Conservation (phyloP, 345 rosid species). For the Salix exigua region DNA sequence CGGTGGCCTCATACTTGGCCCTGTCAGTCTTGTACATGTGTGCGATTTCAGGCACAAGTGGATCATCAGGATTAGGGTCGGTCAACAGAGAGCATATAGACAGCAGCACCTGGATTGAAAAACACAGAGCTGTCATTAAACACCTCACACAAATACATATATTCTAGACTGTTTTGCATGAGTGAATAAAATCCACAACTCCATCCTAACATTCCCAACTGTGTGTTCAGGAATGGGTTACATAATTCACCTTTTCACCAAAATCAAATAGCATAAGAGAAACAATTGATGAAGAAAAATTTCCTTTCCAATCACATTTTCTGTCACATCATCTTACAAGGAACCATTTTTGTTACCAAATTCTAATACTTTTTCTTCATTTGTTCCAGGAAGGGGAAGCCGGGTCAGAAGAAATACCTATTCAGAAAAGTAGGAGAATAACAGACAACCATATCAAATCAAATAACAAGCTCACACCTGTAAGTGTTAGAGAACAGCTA, state of each 20-base stretch:
- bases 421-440: background rate
- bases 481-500: background rate
- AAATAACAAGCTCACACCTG: background rate
- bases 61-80: slow-evolving; percentile 24
- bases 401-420: background rate
- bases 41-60: slow-evolving; percentile 25
- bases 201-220: no score
- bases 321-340: background rate
- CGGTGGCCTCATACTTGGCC: slow-evolving; percentile 23
- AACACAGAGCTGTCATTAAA: background rate
- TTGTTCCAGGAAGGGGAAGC: background rate
- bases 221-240: no score
- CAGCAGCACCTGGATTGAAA: slow-evolving; percentile 13
- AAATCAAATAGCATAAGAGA: background rate
- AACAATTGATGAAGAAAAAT: background rate
- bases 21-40: slow-evolving; percentile 23
- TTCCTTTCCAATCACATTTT: background rate
- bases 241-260: background rate
- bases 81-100: slow-evolving; percentile 20
- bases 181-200: no score
- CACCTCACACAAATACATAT: no score
- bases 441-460: background rate
- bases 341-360: no score
- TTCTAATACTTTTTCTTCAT: background rate
- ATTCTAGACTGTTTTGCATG: no score